Evolutionary conservation across 78 protist species (phyloP).

Genomic region (Monosiga brevicollis): DNA sequence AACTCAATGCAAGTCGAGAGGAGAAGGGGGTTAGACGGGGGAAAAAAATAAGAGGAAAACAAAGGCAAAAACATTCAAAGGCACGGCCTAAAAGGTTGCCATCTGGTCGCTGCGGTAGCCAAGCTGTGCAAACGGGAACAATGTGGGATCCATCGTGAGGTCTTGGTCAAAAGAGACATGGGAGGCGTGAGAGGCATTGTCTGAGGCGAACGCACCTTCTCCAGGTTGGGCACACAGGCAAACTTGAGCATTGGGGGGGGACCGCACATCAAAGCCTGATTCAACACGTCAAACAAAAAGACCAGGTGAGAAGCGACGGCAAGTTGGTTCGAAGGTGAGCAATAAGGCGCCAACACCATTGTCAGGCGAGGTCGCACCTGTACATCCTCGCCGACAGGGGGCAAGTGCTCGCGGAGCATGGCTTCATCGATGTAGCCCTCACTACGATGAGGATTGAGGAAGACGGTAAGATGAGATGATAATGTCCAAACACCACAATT

Average conservation of each 20-base stretch:
- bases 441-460: background rate
- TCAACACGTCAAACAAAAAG: too few species aligned
- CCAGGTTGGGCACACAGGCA: conserved; percentile 38
- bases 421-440: conserved; percentile 5
- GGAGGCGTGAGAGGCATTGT: background rate
- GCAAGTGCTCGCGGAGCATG: conserved; percentile 23
- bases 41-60: too few species aligned
- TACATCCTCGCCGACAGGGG: conserved; percentile 7
- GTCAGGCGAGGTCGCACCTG: background rate
- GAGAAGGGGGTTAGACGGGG: too few species aligned
- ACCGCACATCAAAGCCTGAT: conserved; percentile 39
- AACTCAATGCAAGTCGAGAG: too few species aligned
- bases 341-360: background rate
- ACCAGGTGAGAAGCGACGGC: background rate
- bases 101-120: background rate
- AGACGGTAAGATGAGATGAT: background rate
- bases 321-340: background rate
- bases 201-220: background rate
- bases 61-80: too few species aligned
- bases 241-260: conserved; percentile 53
- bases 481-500: background rate
- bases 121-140: too few species aligned
- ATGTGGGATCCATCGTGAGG: too few species aligned
- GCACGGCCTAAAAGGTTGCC: background rate
- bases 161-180: background rate